phyloP scores from a whole-genome alignment of 2,329 filamentous ascomycete species.

The Botrytis deweyae region DNA sequence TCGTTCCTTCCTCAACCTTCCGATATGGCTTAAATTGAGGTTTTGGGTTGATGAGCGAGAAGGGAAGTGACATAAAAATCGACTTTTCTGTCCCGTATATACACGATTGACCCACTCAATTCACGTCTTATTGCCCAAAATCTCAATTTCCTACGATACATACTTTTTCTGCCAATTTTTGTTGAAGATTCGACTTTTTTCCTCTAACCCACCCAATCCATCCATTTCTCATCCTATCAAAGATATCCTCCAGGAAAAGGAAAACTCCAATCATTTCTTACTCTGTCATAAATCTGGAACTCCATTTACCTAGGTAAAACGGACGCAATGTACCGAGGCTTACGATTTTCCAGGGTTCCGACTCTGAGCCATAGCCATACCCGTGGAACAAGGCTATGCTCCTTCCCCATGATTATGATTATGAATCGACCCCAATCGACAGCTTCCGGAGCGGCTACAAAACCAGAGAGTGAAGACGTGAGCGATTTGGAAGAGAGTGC shows the following conservation, averaged over 20 bases:
- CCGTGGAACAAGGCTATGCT: neutral
- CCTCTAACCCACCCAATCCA: neutral
- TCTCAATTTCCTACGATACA: neutral
- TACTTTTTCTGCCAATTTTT: neutral
- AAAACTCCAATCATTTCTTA: constrained; percentile 14
- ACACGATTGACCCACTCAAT: constrained; percentile 12
- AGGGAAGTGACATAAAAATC: neutral
- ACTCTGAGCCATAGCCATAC: neutral
- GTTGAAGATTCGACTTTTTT: neutral
- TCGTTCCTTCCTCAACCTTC: constrained; percentile 10
- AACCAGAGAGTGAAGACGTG: neutral
- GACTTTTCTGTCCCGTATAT: constrained; percentile 4
- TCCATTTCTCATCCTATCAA: neutral
- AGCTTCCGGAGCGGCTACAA: constrained; percentile 4
- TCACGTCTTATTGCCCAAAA: neutral
- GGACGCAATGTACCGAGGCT: constrained; percentile 9
- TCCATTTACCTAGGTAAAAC: neutral
- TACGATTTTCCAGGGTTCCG: constrained; percentile 3
- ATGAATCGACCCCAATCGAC: neutral
- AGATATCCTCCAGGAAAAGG: constrained; percentile 24
- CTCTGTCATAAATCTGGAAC: neutral
- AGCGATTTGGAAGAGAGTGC: neutral
- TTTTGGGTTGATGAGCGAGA: neutral
- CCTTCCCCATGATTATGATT: neutral
- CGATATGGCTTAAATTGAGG: neutral